Conservation (phyloP, 345 rosid species). For the Eucalyptus camaldulensis region DNA sequence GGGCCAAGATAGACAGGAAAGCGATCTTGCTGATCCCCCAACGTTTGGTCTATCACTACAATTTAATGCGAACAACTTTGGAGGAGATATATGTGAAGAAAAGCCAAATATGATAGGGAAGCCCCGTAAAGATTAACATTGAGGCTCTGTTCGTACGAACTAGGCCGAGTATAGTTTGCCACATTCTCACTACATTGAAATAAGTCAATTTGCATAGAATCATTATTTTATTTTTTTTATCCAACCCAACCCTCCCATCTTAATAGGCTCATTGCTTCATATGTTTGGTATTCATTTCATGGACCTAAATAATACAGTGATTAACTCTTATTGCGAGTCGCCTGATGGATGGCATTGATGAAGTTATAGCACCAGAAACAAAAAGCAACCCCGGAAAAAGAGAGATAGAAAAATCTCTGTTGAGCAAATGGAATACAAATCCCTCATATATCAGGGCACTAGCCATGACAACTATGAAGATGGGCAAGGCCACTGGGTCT, state of each 20-base stretch:
- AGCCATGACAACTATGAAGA: background rate
- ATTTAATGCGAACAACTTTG: background rate
- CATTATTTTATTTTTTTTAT: fast-evolving
- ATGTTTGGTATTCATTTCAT: no score
- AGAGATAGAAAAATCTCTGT: no score
- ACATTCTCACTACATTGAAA: no score
- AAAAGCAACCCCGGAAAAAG: background rate
- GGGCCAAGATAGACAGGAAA: background rate
- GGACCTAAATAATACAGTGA: background rate
- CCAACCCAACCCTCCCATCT: background rate
- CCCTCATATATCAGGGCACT: background rate
- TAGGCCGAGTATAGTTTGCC: no score
- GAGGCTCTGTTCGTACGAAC: no score
- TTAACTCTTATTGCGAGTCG: background rate
- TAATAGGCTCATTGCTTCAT: no score
- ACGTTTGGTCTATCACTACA: background rate
- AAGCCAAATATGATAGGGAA: background rate
- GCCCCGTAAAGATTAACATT: background rate
- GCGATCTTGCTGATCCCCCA: background rate
- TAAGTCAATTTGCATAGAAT: no score
- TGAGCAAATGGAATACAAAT: background rate
- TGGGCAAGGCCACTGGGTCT: background rate
- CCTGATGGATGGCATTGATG: no score
- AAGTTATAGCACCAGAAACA: no score
- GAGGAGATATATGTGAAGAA: background rate